Base-by-base conservation (phyloP, 345 rosid species). In the Heritiera fomes region DNA sequence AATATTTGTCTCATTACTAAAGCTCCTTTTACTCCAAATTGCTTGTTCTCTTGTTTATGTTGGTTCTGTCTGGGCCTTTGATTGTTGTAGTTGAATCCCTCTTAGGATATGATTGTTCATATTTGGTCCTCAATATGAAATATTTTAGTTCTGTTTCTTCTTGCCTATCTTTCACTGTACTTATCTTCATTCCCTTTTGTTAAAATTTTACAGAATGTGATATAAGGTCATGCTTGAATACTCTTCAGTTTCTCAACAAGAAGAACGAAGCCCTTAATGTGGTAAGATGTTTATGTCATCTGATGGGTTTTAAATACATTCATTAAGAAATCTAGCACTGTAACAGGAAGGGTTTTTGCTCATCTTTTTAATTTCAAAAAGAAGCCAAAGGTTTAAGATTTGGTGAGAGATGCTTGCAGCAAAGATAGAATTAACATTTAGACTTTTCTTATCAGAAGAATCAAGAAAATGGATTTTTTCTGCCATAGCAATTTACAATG, bases 171-270 rank as follows among this genome's bases (percentile, higher is more conserved):
- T 18, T 41, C 40, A 14, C 38, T 41, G 15, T 49, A 13, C 53
- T 53, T n/a, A n/a, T 78, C 20, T 32, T 46, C 74, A 53, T 11
- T 34, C 74, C 61, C 34, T 52, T 68, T 75, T 83, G 66, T 52
- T 80, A 86, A 76, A 55, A 52, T 55, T 65, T 83, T 79, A 81
- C 91, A 95, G 99, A 89, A 81, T 92, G 99, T 86, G 99, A 95
- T 82, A 90, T 95, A 83, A 91, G 98, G 61, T 88, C 95, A 59
- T 94, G 98, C 86, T 89, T 94, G 86, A 95, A 95, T 85, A 95
- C 99, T 13, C 95, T 95, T 77, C 99, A 95, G 85, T 95, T 95
- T 88, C 98, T 95, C 83, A 86, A 94, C 87, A 92, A 88, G 87
- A 95, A 89, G 91, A 88, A 89, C 79, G 91, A 95, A 86, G 76